Percentiles rank a stretch among this genome's conserved stretches.
These are phyloP conservation scores for Penicillium silybi DNA, from an alignment of 495 filamentous ascomycete genomes.

Conservation along the genomic window DNA sequence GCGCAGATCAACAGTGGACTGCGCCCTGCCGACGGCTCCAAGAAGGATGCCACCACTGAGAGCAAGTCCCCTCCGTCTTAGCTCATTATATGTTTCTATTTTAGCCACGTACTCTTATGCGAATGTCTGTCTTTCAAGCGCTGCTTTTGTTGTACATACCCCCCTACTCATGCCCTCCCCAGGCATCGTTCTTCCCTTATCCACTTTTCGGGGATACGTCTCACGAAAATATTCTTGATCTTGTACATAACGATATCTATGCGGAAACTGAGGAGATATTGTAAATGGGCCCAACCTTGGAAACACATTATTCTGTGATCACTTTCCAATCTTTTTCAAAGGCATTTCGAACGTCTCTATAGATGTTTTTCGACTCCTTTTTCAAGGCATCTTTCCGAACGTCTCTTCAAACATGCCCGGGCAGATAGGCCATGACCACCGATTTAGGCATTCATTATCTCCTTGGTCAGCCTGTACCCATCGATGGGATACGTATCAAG, in stretches of 20 bases:
- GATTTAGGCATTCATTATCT: too few species aligned
- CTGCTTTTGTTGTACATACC: not conserved
- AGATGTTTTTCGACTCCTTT: too few species aligned
- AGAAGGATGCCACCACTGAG: conserved; percentile 7
- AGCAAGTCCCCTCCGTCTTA: conserved; percentile 10
- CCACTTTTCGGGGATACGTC: not conserved
- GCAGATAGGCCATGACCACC: too few species aligned
- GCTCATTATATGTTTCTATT: not conserved
- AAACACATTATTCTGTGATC: too few species aligned
- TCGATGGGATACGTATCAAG: not conserved
- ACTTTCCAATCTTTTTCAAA: too few species aligned
- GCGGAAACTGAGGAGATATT: too few species aligned
- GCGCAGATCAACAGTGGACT: conserved; percentile 55
- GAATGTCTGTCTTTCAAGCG: not conserved
- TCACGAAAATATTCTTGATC: not conserved
- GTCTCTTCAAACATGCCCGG: too few species aligned
- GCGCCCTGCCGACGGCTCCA: conserved; percentile 4
- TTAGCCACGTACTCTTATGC: not conserved
- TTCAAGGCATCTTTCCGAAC: too few species aligned
- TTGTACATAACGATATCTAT: not conserved
- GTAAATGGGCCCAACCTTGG: too few species aligned
- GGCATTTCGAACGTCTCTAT: too few species aligned
- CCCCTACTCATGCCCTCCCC: not conserved
- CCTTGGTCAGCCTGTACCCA: too few species aligned
- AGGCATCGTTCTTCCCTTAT: not conserved